Evolutionary conservation across 192 early-diverging fungal species (phyloP).

Genomic region (Umbelopsis vinacea): DNA sequence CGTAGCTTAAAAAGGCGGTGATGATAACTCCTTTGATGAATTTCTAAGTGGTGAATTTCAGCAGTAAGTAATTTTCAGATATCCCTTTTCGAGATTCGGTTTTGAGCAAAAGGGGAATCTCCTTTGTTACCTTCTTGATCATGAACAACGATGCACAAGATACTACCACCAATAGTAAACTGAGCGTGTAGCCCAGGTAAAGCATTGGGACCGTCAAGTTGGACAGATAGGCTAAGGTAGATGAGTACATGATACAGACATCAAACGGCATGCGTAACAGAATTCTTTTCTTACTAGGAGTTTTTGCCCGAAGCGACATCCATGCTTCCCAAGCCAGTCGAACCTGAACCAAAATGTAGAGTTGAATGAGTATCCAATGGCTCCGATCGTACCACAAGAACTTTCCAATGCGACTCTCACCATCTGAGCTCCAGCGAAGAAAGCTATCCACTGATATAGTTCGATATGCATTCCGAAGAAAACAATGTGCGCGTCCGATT

Average conservation of each 20-base stretch:
- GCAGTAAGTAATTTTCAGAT: neutral
- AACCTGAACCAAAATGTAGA: neutral
- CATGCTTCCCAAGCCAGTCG: constrained; percentile 11
- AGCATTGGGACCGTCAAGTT: neutral
- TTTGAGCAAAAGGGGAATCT: neutral
- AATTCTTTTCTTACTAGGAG: neutral
- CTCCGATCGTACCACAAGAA: neutral
- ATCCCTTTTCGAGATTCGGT: neutral
- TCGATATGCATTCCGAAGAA: constrained; percentile 21
- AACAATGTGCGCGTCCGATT: neutral
- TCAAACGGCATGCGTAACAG: neutral
- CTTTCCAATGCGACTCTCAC: neutral
- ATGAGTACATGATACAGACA: neutral
- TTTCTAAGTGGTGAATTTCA: neutral
- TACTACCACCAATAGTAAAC: neutral
- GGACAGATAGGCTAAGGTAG: neutral
- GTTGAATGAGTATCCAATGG: too few relatives aligned
- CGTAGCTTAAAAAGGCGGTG: neutral
- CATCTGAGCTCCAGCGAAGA: constrained; percentile 11
- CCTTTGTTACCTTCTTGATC: neutral
- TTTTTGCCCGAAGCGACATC: neutral
- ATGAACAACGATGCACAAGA: neutral
- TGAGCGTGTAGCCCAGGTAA: neutral
- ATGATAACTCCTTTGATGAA: neutral
- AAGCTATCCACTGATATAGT: constrained; percentile 1